Percentiles rank a stretch among this genome's conserved stretches.
phyloP scores from a whole-genome alignment of 345 rosid genomes.

The Citrus inodora region DNA sequence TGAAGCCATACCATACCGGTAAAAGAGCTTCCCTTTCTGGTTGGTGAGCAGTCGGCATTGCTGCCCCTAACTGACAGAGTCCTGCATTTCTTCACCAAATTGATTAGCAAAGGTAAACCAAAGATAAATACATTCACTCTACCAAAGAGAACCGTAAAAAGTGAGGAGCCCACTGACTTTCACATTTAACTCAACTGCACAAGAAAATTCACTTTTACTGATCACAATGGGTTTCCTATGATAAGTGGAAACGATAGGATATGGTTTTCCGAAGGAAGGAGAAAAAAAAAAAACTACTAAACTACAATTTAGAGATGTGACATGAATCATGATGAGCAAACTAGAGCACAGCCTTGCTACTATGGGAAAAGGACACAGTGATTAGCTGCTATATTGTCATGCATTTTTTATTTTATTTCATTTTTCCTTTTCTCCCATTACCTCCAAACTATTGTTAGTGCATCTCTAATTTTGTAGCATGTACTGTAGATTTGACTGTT shows the following conservation, averaged over 20 bases:
- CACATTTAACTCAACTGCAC: background rate
- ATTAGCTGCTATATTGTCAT: slow-evolving; percentile 7
- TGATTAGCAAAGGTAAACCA: slow-evolving; percentile 16
- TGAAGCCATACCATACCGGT: slow-evolving; percentile 36
- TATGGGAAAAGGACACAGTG: background rate
- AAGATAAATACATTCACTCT: slow-evolving; percentile 12
- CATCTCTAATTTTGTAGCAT: background rate
- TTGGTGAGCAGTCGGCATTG: slow-evolving; percentile 40
- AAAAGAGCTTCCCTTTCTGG: slow-evolving; percentile 24
- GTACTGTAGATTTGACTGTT: background rate
- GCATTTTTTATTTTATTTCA: background rate
- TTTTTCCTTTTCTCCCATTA: background rate
- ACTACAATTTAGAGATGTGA: background rate
- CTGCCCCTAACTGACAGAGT: slow-evolving; percentile 29
- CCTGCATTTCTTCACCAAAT: slow-evolving; percentile 25
- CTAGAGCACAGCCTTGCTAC: background rate
- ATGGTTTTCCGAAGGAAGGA: background rate
- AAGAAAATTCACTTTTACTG: background rate
- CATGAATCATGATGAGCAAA: slow-evolving; percentile 11
- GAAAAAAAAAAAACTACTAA: background rate
- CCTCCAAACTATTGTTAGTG: background rate
- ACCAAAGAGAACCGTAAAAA: background rate
- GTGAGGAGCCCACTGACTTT: background rate
- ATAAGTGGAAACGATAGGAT: background rate
- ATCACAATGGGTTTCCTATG: background rate